Evolutionary conservation across 306 rosid genomes (phyloP).

Genomic region (Rosa chinensis): DNA sequence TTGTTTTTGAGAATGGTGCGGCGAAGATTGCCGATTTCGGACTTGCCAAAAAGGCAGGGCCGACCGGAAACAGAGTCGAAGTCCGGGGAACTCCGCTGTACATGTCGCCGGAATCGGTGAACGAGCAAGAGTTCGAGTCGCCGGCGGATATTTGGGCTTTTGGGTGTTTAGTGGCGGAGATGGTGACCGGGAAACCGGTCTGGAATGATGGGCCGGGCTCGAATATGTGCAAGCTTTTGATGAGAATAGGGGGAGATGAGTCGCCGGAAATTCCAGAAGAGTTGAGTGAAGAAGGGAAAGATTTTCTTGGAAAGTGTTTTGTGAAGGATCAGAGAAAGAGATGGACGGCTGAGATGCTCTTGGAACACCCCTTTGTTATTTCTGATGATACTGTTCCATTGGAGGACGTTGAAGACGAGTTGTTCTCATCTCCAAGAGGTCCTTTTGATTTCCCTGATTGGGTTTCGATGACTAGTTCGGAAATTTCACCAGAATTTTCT

Average conservation of each 20-base stretch:
- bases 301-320: slow-evolving; percentile 60
- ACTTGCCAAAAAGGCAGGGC: slow-evolving; percentile 45
- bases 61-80: slow-evolving; percentile 23
- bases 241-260: slow-evolving; percentile 73
- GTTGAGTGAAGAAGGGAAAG: slow-evolving; percentile 57
- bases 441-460: slow-evolving; percentile 70
- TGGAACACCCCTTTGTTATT: slow-evolving; percentile 53
- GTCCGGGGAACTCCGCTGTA: slow-evolving; percentile 73
- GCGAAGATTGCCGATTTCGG: slow-evolving; percentile 84
- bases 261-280: slow-evolving; percentile 59
- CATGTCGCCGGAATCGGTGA: slow-evolving; percentile 83
- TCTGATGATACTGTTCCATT: slow-evolving; percentile 15
- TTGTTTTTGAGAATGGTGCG: slow-evolving; percentile 45
- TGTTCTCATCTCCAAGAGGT: slow-evolving; percentile 44
- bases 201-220: slow-evolving; percentile 40
- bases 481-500: slow-evolving; percentile 28
- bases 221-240: slow-evolving; percentile 46
- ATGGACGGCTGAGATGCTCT: slow-evolving; percentile 84
- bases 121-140: slow-evolving; percentile 50
- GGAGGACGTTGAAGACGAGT: background rate
- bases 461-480: slow-evolving; percentile 37
- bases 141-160: slow-evolving; percentile 77
- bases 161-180: slow-evolving; percentile 73
- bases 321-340: slow-evolving; percentile 60
- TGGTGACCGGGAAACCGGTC: slow-evolving; percentile 65